Percentiles rank a stretch among this genome's conserved stretches.
These are phyloP conservation scores for Metarhizium robertsii DNA, from an alignment of 2,329 filamentous ascomycete genomes.

Conservation along the genomic window DNA sequence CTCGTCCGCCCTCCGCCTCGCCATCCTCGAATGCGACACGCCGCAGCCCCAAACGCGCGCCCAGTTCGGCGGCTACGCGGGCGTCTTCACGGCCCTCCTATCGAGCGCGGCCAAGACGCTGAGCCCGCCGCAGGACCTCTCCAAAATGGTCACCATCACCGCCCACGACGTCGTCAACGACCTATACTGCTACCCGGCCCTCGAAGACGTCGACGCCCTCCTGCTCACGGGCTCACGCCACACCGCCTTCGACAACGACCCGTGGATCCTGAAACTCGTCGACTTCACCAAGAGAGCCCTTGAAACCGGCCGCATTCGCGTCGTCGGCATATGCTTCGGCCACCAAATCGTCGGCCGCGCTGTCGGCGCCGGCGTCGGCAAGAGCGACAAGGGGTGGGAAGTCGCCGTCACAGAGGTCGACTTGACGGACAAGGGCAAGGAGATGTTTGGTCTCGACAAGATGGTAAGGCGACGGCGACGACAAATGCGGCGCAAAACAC, in stretches of 20 bases:
- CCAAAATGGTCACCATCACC: conserved; percentile 45
- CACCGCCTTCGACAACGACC: conserved; percentile 32
- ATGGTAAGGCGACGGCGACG: conserved; percentile 14
- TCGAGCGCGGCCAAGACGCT: conserved; percentile 40
- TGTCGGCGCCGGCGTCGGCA: conserved; percentile 26
- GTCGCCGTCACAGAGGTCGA: conserved; percentile 31
- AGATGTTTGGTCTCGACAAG: conserved; percentile 27
- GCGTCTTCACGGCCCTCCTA: conserved; percentile 57
- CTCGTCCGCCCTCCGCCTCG: conserved; percentile 53
- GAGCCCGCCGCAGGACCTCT: conserved; percentile 27
- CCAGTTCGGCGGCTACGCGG: conserved; percentile 64
- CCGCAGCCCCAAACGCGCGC: conserved; percentile 55
- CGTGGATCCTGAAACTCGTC: conserved; percentile 34
- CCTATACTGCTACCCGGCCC: conserved; percentile 56
- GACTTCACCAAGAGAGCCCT: conserved; percentile 26
- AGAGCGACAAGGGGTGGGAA: conserved; percentile 34
- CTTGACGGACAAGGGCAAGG: conserved; percentile 29
- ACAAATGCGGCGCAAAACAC: background rate
- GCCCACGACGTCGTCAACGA: conserved; percentile 63
- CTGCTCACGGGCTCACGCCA: conserved; percentile 68
- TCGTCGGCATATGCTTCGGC: conserved; percentile 38
- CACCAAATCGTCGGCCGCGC: conserved; percentile 38
- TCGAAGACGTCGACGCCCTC: conserved; percentile 71
- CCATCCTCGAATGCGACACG: conserved; percentile 80
- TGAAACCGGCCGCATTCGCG: conserved; percentile 48